These are phyloP conservation scores for Dacryopinax primogenitus DNA, from an alignment of 768 basidiomycete genomes.

Conservation along the genomic window DNA sequence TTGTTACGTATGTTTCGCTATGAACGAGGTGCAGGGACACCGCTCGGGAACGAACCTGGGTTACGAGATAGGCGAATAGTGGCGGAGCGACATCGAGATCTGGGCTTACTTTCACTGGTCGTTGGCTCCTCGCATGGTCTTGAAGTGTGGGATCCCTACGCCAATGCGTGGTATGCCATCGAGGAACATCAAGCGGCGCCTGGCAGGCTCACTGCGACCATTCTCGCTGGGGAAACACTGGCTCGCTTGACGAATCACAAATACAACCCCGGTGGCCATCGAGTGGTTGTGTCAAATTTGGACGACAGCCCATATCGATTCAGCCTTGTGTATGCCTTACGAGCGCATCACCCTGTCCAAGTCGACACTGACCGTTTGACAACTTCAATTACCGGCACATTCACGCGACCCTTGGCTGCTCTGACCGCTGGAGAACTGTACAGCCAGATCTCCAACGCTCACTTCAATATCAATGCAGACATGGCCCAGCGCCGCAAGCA, in stretches of 20 bases:
- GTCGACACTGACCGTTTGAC: constrained; percentile 15
- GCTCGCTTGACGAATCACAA: constrained; percentile 16
- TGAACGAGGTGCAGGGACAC: constrained; percentile 11
- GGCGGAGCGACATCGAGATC: constrained; percentile 16
- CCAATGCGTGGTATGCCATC: constrained; percentile 14
- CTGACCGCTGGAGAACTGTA: constrained; percentile 15
- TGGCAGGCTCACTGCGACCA: constrained; percentile 15
- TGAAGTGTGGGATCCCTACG: constrained; percentile 14
- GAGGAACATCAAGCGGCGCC: constrained; percentile 14
- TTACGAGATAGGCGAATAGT: constrained; percentile 12
- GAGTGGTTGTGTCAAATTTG: constrained; percentile 13
- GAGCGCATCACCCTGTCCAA: constrained; percentile 13
- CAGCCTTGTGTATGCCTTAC: constrained; percentile 16
- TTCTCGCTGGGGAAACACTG: constrained; percentile 18
- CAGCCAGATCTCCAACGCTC: constrained; percentile 14
- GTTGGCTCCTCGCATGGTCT: constrained; percentile 18
- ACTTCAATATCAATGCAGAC: constrained; percentile 18
- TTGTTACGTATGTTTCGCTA: constrained; percentile 19
- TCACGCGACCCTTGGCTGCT: constrained; percentile 9
- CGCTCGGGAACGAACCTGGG: constrained; percentile 8
- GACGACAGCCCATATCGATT: constrained; percentile 15
- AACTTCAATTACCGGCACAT: constrained; percentile 15
- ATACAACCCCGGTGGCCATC: constrained; percentile 16
- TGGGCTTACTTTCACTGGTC: constrained; percentile 18
- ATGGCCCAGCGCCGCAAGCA: constrained; percentile 13